Evolutionary conservation across 345 rosid species (phyloP).

Genomic region (Eucalyptus dawsonii): DNA sequence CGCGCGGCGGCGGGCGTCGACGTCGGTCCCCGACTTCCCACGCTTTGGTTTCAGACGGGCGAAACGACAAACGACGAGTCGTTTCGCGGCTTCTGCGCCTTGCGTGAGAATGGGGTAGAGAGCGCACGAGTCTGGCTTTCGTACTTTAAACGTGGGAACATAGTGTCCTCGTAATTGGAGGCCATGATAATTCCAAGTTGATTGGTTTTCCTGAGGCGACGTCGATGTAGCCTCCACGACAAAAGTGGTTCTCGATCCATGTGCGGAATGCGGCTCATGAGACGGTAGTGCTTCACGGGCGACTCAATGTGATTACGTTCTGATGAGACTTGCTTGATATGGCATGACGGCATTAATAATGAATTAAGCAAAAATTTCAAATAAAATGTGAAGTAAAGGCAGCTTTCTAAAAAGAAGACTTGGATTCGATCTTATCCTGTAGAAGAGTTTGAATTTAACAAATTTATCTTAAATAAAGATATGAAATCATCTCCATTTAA

Average conservation of each 20-base stretch:
- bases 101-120: background rate
- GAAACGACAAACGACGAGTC: background rate
- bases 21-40: background rate
- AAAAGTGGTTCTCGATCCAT: background rate
- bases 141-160: background rate
- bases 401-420: no score
- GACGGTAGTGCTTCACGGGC: no score
- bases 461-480: background rate
- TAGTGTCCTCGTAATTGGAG: background rate
- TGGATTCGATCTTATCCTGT: accelerated
- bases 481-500: accelerated
- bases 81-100: background rate
- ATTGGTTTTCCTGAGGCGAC: background rate
- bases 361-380: no score
- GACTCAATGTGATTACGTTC: accelerated
- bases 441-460: accelerated
- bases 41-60: background rate
- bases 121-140: background rate
- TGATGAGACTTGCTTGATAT: accelerated
- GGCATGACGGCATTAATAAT: accelerated
- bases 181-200: background rate
- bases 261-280: no score
- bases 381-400: no score
- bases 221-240: background rate
- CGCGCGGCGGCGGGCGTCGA: background rate